phyloP scores from a whole-genome alignment of 805 yeast species.

The Wickerhamomyces sydowiorum region DNA sequence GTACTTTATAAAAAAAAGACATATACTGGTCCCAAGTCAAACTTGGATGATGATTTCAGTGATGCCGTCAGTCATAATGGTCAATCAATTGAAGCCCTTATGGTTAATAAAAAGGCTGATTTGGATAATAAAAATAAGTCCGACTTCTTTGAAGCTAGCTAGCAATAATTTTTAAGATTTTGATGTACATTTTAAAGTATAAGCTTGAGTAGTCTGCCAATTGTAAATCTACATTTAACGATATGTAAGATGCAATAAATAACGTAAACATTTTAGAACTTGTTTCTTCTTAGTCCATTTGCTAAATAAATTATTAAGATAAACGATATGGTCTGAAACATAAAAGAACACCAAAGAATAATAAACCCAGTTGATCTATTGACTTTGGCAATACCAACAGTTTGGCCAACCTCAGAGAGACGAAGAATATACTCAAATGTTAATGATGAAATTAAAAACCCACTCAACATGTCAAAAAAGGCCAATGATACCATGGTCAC shows the following conservation, averaged over 20 bases:
- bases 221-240: too few relatives aligned
- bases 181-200: too few relatives aligned
- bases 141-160: too few relatives aligned
- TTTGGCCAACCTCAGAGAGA: conserved; percentile 11
- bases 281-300: conserved; percentile 13
- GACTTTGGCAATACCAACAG: conserved; percentile 21
- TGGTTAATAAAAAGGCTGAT: too few relatives aligned
- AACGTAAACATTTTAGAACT: conserved; percentile 3
- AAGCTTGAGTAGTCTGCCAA: too few relatives aligned
- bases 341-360: conserved; percentile 16
- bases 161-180: too few relatives aligned
- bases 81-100: neutral
- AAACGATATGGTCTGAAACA: conserved; percentile 4
- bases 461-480: conserved; percentile 9
- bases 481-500: conserved; percentile 7
- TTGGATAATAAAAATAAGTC: too few relatives aligned
- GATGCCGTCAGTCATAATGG: neutral
- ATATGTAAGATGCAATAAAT: too few relatives aligned
- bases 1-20: conserved; percentile 43
- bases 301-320: conserved; percentile 13
- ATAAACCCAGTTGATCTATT: conserved; percentile 13
- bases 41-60: conserved; percentile 33
- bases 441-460: conserved; percentile 18
- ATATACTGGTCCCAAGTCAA: conserved; percentile 51
- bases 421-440: conserved; percentile 18